A percentile compares a stretch with the other conserved stretches of the same genome.
phyloP scores from a whole-genome alignment of 345 rosid species.

The Clausena lansium region DNA sequence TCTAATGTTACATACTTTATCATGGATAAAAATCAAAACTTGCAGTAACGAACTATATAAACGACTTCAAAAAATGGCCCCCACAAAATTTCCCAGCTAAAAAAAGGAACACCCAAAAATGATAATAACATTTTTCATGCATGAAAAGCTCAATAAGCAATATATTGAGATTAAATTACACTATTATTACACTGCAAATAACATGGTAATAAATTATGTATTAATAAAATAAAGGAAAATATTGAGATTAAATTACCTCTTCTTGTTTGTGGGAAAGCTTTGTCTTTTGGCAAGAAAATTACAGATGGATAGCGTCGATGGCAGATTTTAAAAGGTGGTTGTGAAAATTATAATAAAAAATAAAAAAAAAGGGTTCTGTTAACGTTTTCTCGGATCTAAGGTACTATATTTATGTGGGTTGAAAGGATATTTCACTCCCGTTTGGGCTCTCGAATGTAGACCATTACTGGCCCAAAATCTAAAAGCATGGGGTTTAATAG shows the following conservation, averaged over 20 bases:
- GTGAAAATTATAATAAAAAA: background rate
- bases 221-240: background rate
- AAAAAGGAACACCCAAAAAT: background rate
- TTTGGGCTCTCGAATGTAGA: background rate
- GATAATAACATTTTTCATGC: background rate
- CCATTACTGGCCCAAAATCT: background rate
- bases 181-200: too few relatives aligned
- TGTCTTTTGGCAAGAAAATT: background rate
- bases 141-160: background rate
- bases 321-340: background rate
- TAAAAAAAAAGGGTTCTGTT: background rate
- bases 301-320: background rate
- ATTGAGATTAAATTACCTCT: background rate
- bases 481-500: too few relatives aligned
- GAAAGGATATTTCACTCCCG: background rate
- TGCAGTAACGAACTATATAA: background rate
- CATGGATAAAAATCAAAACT: background rate
- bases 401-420: background rate
- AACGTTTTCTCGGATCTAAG: conserved; percentile 9
- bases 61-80: background rate
- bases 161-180: too few relatives aligned
- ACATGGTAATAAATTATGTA: background rate
- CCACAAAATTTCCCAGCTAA: background rate
- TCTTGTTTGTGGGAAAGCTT: background rate
- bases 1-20: background rate